Evolutionary conservation across 2,329 filamentous ascomycete genomes (phyloP), one percentile per base, ranked within the genome.

Genomic region (Aspergillus sp.): DNA sequence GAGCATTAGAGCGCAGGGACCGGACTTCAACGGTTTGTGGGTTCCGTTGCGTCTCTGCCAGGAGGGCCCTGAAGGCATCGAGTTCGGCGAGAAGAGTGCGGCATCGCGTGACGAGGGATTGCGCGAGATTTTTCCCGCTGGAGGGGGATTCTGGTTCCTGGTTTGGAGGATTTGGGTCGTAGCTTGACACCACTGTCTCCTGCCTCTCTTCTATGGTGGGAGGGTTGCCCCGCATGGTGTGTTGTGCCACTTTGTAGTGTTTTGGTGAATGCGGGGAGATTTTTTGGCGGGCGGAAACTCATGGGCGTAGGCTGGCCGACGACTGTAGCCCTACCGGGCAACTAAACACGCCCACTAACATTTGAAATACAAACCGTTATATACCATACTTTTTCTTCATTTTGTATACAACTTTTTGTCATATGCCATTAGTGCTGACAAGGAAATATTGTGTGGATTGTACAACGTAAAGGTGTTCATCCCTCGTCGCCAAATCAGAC

Each of bases 1-100:
- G 68, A 3, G 84, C 68, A 15, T 73, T 77, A 11, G 74, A 76
- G 41, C 76, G 78, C 59, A 84, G 80, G 26, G 77, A 75, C 11
- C 81, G 75, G 47, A 82, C 66, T 59, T 84, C 82, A 6, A 83
- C 76, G 17, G 72, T 66, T 55, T 80, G 75, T 15, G 80, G 78
- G 56, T 78, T 77, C 34, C 76, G 77, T 41, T 74, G 69, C 4
- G 68, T 68, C n/a, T 68, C 50, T 36, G 68, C 67, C 43, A 83
- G 66, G 48, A 76, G 72, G 15, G 66, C 53, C 60, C 78, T 74
- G 58, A 82, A 78, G 30, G 74, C 62, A 47, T 78, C 73, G 15
- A 83, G 64, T 62, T 83, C 80, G 15, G 68, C 60, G 32, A 82
- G 69, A 8, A 83, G 70, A 4, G 64, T 60, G 18, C 67, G 67